Evolutionary conservation across 805 yeast genomes (phyloP), one percentile per base, ranked within the genome.

Genomic region (Candida parachauliodes): DNA sequence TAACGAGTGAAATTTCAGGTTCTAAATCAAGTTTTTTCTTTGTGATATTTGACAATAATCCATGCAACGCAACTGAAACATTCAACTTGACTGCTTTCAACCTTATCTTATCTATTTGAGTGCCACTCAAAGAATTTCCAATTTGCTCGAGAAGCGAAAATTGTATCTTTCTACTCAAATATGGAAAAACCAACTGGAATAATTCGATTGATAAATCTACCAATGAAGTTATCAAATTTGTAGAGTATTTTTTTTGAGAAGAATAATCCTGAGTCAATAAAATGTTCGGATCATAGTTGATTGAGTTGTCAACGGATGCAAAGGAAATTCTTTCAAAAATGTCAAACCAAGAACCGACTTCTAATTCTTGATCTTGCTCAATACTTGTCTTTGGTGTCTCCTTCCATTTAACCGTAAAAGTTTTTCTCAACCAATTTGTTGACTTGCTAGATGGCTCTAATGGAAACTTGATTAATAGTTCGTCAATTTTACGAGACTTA

Each of bases 141-240:
- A 93, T 59, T 37, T 81, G 85, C 50, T 91, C 97, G 15, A 93
- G 59, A n/a, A 93, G 69, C 1, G 97, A 88, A 41, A 83, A 81
- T 51, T 91, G 97, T 37, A 93, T 83, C 44, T 87, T 85, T 4
- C 77, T 60, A 6, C 89, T 77, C 47, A 91, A 72, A 41, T 70
- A 66, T 0, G 94, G 86, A 46, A 91, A 83, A 1, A 83, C 69
- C 7, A 73, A 52, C 4, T 85, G 77, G 52, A 88, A 86, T 1
- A 89, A 68, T 42, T 83, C 88, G 51, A 91, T 79, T 0, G 96
- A 81, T 2, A 74, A 54, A 59, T 91, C 96, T n/a, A 88, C 73
- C 2, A 85, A 54, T 3, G 68, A 55, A 0, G 70, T 62, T 3
- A 55, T 40, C 17, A 68, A 48, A 17, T 45, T 48, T 0, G 65